phyloP scores from a whole-genome alignment of 108 stramenopile species.

The Parietichytrium sp. region DNA sequence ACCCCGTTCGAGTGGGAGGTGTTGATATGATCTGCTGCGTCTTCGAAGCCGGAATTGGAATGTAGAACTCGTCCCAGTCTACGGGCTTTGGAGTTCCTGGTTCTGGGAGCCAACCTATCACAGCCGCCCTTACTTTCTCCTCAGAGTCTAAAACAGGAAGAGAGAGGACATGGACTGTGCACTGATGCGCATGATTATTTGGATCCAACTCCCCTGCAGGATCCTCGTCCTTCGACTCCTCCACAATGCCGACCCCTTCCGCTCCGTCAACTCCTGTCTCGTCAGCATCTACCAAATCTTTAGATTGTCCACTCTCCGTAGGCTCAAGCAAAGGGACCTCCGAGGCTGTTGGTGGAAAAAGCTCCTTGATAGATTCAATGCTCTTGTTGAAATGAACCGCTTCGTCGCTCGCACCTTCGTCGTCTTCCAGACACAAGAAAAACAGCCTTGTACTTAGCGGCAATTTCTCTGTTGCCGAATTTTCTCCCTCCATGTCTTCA shows the following conservation, averaged over 20 bases:
- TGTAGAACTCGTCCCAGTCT: conserved; percentile 14
- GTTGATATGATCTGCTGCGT: not conserved
- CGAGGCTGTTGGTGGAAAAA: not conserved
- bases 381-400: not conserved
- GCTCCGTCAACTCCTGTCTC: conserved; percentile 39
- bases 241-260: not conserved
- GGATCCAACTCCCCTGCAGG: not conserved
- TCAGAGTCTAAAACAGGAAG: not conserved
- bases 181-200: not conserved
- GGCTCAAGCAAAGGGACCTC: not conserved
- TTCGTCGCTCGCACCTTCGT: not conserved
- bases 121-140: not conserved
- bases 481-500: too few relatives aligned
- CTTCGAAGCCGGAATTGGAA: not conserved
- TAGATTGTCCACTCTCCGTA: conserved; percentile 36
- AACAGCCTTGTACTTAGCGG: too few relatives aligned
- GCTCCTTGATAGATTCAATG: not conserved
- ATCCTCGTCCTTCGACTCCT: conserved; percentile 1
- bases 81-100: conserved; percentile 6
- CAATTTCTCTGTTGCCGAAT: too few relatives aligned
- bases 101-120: not conserved
- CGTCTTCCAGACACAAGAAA: not conserved
- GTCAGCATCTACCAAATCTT: conserved; percentile 31
- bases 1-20: not conserved
- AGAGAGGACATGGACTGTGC: not conserved